phyloP scores from a whole-genome alignment of 1,139 yeast genomes.

The Taphrina populina region DNA sequence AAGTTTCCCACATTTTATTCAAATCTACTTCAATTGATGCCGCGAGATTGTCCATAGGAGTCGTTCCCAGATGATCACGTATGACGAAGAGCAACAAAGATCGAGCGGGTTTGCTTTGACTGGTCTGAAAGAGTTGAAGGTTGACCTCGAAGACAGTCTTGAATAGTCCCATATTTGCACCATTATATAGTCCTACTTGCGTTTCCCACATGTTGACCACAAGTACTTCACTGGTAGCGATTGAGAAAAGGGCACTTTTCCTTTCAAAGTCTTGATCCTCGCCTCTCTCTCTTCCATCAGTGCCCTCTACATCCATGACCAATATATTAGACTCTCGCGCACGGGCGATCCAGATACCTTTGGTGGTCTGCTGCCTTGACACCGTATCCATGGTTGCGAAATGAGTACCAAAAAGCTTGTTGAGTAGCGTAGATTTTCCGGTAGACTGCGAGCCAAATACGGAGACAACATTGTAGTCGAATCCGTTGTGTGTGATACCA shows the following conservation, averaged over 20 bases:
- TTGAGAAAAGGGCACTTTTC: conserved; percentile 90
- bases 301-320: conserved; percentile 95
- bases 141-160: conserved; percentile 97
- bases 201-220: conserved; percentile 96
- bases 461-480: conserved; percentile 83
- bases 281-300: conserved; percentile 96
- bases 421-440: conserved; percentile 88
- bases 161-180: conserved; percentile 92
- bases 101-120: conserved; percentile 33
- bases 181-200: conserved; percentile 94
- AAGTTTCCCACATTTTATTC: conserved; percentile 69
- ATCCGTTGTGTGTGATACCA: conserved; percentile 54
- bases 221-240: conserved; percentile 85
- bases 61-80: conserved; percentile 85
- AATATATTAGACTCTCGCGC: conserved; percentile 50
- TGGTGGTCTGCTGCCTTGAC: conserved; percentile 81
- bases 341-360: conserved; percentile 53
- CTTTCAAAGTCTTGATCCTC: conserved; percentile 98
- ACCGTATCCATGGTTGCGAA: conserved; percentile 93
- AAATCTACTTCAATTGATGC: conserved; percentile 69
- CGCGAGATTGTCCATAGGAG: conserved; percentile 73
- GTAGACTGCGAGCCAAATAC: conserved; percentile 97
- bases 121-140: conserved; percentile 64
- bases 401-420: conserved; percentile 75
- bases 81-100: conserved; percentile 78